Evolutionary conservation across 75 land plant genomes (phyloP).

Genomic region (Gnetum montanum): DNA sequence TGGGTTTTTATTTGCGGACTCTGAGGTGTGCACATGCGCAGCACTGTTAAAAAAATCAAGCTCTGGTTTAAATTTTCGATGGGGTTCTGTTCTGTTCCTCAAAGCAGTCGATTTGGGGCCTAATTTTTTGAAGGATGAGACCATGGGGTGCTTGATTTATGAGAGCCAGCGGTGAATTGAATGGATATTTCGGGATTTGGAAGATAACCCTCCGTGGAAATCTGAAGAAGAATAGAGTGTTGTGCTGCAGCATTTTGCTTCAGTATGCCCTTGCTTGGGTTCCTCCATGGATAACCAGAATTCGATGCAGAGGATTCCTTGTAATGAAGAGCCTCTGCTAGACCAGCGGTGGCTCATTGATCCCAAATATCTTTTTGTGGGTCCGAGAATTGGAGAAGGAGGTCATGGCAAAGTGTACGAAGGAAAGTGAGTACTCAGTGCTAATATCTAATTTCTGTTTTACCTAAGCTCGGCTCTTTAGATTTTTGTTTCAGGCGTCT

Average conservation of each 20-base stretch:
- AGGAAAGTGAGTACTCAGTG: slow-evolving; percentile 95
- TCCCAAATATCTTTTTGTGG: slow-evolving; percentile 76
- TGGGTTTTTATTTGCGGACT: neutral
- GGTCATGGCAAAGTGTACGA: slow-evolving; percentile 96
- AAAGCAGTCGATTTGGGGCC: neutral
- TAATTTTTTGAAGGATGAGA: neutral
- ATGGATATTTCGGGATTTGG: neutral
- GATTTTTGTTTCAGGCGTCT: no score
- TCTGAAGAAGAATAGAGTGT: neutral
- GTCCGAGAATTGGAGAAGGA: slow-evolving; percentile 89
- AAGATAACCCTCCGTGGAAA: neutral
- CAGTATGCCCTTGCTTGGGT: slow-evolving; percentile 4
- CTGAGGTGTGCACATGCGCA: neutral
- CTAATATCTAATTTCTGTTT: neutral
- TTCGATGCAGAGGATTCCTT: slow-evolving; percentile 2
- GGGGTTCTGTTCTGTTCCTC: neutral
- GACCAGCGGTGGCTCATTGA: slow-evolving; percentile 76
- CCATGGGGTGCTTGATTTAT: slow-evolving; percentile 4
- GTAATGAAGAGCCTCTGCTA: slow-evolving; percentile 30
- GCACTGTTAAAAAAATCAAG: no score
- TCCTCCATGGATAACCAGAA: slow-evolving; percentile 6
- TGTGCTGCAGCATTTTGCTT: no score
- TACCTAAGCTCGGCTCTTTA: no score
- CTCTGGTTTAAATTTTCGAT: neutral
- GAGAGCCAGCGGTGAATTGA: neutral